Conservation (phyloP, 2,329 filamentous ascomycete species). For the Botrytis deweyae region DNA sequence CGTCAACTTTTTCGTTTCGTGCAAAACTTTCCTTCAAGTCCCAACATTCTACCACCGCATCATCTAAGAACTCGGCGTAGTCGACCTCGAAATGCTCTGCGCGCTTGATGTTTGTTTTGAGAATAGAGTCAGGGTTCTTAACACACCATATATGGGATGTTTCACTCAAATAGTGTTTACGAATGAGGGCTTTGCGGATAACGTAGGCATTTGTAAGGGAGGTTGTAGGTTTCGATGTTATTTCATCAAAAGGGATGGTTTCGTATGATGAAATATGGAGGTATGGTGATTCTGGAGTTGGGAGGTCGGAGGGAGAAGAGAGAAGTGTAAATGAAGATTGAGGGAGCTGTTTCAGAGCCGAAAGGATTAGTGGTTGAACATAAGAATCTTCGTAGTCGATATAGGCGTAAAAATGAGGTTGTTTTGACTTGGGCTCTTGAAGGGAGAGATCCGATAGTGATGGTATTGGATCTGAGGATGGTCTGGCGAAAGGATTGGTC, state of each 20-base stretch:
- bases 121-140: conserved; percentile 72
- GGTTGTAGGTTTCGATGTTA: conserved; percentile 59
- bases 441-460: conserved; percentile 28
- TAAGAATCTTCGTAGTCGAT: conserved; percentile 86
- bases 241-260: conserved; percentile 77
- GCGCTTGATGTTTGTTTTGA: conserved; percentile 70
- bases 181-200: conserved; percentile 92
- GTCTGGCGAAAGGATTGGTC: conserved; percentile 21
- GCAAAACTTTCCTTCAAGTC: conserved; percentile 79
- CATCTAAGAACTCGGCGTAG: conserved; percentile 94
- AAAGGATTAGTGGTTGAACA: conserved; percentile 79
- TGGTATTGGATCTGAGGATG: conserved; percentile 25
- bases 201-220: conserved; percentile 85
- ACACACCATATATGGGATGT: conserved; percentile 83
- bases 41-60: conserved; percentile 85
- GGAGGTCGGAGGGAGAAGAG: conserved; percentile 44
- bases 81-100: conserved; percentile 90
- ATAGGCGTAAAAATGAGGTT: conserved; percentile 62
- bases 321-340: conserved; percentile 55
- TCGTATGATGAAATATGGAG: conserved; percentile 89
- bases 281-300: conserved; percentile 27
- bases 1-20: conserved; percentile 60
- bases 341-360: conserved; percentile 66
- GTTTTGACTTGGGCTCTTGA: conserved; percentile 29
- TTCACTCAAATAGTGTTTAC: conserved; percentile 88